Evolutionary conservation across 257 asterid species (phyloP), one percentile per base, ranked within the genome.

Genomic region (Thymus mandschuricus): DNA sequence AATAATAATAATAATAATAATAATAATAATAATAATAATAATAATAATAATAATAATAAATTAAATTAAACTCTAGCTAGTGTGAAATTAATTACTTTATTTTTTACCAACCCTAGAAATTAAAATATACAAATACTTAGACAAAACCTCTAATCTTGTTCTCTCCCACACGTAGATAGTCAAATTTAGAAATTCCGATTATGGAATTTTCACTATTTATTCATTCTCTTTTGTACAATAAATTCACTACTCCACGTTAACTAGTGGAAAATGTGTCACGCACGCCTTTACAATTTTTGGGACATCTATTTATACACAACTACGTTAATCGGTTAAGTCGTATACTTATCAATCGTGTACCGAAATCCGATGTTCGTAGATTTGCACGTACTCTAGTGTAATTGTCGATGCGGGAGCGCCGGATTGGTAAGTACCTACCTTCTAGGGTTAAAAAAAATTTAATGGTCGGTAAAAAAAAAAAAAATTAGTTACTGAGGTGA

Each of bases 161-260:
- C 13, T 41, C 46, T 66, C n/a, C 72, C 59, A 49, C 76, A 82
- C 64, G 69, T 30, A 66, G 54, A 64, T 69, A 55, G 28, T 61
- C 78, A 8, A 34, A 62, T 68, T 28, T 78, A 52, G 77, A 75
- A 59, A 28, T 12, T 29, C 0, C n/a, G 6, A 38, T 13, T 4
- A 52, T 71, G 49, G 27, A 9, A 65, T 43, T 11, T 66, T 64
- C 50, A 7, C 54, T 48, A 61, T 13, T 56, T 21, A 21, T 21
- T 34, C 41, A 1, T 2, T 44, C 28, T 48, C 5, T 13, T 62
- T 41, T 55, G 33, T 33, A 44, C 75, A 60, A 44, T 13, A 35
- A 59, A 35, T 35, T 35, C 40, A 35, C 30, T 34, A 27, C 62
- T 29, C 58, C 72, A 43, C 51, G 15, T 30, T 74, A 31, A 43